Evolutionary conservation across 2,329 filamentous ascomycete genomes (phyloP).

Genomic region (Diplodia intermedia): DNA sequence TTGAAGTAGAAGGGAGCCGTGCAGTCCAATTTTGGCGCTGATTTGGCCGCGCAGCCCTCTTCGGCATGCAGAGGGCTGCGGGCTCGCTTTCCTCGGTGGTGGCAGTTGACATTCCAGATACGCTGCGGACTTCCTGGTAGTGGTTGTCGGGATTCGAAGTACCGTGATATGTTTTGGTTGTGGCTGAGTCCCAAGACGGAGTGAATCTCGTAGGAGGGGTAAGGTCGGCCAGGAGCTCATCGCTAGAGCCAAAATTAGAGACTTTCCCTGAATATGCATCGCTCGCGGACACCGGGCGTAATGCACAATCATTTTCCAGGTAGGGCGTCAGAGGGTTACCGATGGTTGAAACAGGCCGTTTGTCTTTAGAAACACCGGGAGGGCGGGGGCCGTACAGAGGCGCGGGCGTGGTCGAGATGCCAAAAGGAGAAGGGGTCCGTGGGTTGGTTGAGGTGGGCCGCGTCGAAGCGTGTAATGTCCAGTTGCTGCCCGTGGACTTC

Average conservation of each 20-base stretch:
- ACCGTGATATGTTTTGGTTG: slow-evolving; percentile 3
- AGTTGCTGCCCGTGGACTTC: slow-evolving; percentile 29
- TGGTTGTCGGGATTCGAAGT: not conserved
- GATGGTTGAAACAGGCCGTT: slow-evolving; percentile 28
- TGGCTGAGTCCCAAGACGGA: not conserved
- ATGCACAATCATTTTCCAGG: not conserved
- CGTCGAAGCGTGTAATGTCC: slow-evolving; percentile 27
- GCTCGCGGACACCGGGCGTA: slow-evolving; percentile 15
- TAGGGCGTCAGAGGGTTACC: slow-evolving; percentile 27
- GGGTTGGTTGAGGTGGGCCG: slow-evolving; percentile 31
- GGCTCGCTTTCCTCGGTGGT: slow-evolving; percentile 16
- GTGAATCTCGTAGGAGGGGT: not conserved
- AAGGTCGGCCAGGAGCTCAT: slow-evolving; percentile 13
- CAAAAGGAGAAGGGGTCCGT: slow-evolving; percentile 30
- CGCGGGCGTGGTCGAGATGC: slow-evolving; percentile 7
- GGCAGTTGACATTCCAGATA: slow-evolving; percentile 7
- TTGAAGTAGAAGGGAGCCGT: slow-evolving; percentile 2
- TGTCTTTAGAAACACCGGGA: slow-evolving; percentile 15
- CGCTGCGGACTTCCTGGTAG: slow-evolving; percentile 7
- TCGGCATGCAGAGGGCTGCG: slow-evolving; percentile 13
- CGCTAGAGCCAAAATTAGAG: slow-evolving; percentile 17
- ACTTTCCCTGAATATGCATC: slow-evolving; percentile 14
- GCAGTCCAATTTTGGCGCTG: slow-evolving; percentile 16
- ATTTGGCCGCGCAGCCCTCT: slow-evolving; percentile 14
- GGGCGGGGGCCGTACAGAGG: slow-evolving; percentile 19